Percentiles rank a stretch among this genome's conserved stretches.
phyloP scores from a whole-genome alignment of 768 basidiomycete genomes.

The Boletus reticuloceps region DNA sequence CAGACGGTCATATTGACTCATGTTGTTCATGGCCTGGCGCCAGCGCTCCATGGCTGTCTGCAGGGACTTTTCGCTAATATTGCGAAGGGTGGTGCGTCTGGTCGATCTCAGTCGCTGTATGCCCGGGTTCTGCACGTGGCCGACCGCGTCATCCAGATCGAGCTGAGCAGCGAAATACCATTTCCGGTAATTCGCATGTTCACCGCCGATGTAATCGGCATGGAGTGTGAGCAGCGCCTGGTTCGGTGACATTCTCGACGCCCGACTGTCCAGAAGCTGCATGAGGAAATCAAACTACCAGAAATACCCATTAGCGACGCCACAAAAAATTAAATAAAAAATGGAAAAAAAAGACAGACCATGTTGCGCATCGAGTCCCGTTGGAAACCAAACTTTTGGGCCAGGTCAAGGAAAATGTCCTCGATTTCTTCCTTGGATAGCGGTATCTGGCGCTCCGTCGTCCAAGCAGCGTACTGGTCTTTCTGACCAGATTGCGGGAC shows the following conservation, averaged over 20 bases:
- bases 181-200: conserved; percentile 98
- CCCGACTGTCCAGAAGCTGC: conserved; percentile 95
- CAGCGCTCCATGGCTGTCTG: conserved; percentile 87
- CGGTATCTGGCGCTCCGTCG: conserved; percentile 88
- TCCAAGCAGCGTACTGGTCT: conserved; percentile 96
- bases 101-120: conserved; percentile 79
- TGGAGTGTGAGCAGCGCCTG: conserved; percentile 94
- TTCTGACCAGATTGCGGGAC: conserved; percentile 51
- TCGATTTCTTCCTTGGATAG: conserved; percentile 99
- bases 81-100: conserved; percentile 56
- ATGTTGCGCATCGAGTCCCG: conserved; percentile 94
- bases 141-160: conserved; percentile 96
- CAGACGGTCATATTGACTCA: conserved; percentile 97
- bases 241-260: conserved; percentile 95
- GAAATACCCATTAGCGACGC: conserved; percentile 6
- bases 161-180: conserved; percentile 99
- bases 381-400: conserved; percentile 99
- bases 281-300: conserved; percentile 92
- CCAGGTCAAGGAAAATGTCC: conserved; percentile 94
- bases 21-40: conserved; percentile 97
- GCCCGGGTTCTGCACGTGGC: conserved; percentile 88
- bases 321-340: background rate
- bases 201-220: conserved; percentile 98
- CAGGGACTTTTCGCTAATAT: conserved; percentile 59
- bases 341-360: conserved; percentile 44